A percentile compares a stretch with the other conserved stretches of the same genome.
phyloP scores from a whole-genome alignment of 306 rosid species.

The Clitoria ternatea region DNA sequence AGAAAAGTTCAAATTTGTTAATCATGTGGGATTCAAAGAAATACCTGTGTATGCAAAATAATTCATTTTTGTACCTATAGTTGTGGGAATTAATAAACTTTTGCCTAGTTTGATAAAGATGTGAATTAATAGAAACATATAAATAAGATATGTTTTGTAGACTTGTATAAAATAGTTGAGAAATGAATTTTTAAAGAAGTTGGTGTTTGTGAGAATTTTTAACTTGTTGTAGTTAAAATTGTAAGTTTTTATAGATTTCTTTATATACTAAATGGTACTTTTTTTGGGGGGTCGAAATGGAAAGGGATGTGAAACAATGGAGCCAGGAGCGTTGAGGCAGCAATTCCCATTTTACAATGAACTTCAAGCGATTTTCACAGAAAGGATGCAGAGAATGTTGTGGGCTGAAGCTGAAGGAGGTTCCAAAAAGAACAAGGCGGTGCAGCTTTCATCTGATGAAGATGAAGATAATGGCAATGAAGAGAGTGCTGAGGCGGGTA shows the following conservation, averaged over 20 bases:
- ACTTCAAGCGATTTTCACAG: conserved; percentile 52
- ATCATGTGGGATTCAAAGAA: background rate
- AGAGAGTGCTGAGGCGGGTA: conserved; percentile 45
- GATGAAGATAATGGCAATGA: conserved; percentile 54
- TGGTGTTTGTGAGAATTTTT: conserved; percentile 10
- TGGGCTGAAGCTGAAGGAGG: conserved; percentile 65
- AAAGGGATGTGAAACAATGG: conserved; percentile 87
- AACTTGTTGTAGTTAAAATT: background rate
- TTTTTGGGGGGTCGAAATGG: conserved; percentile 2
- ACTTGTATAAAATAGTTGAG: background rate
- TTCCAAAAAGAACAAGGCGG: conserved; percentile 42
- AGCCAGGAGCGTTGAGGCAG: conserved; percentile 53
- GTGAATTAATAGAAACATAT: background rate
- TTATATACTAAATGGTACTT: background rate
- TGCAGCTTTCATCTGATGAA: conserved; percentile 37
- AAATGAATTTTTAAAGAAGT: background rate
- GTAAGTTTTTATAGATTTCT: background rate
- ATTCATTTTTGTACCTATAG: too few relatives aligned
- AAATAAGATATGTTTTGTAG: background rate
- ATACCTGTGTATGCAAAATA: too few relatives aligned
- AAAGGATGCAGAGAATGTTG: conserved; percentile 65
- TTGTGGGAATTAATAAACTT: background rate
- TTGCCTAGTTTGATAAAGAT: background rate
- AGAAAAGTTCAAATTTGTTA: too few relatives aligned
- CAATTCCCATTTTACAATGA: conserved; percentile 88